Base-by-base conservation (phyloP, 2,329 filamentous ascomycete genomes). In the Emergomyces orientalis region DNA sequence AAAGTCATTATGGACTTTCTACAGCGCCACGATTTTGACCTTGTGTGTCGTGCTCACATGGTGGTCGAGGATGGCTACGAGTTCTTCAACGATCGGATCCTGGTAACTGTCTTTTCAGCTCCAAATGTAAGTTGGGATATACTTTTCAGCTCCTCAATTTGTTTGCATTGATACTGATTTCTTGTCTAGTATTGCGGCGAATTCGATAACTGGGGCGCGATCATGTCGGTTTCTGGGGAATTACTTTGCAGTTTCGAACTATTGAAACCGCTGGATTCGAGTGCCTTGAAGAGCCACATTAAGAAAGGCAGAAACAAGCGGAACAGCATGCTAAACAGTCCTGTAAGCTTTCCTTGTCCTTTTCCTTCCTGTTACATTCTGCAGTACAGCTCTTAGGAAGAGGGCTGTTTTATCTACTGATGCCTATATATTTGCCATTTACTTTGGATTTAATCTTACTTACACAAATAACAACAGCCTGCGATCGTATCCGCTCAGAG, bases 11-110 rank as follows among this genome's bases (percentile, higher is more conserved):
- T 92, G 75, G 91, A 97, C 70, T 99, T 99, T 74, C 79, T 99
- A 67, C 88, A 91, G 64, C 86, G 89, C 62, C 94, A 99, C 74
- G 94, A 99, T 76, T 97, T 99, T 74, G 94, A 99, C 75, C 80
- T 99, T 59, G 93, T 99, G 60, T 99, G 94, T 74, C 88, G 94
- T 68, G 94, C 94, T 58, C 94, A 99, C 78, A 97, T 97, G 94
- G 94, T 99, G 60, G 94, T 99, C 27, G 94, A 99, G 76, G 94
- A 99, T 73, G 94, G 94, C 13, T 99, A 99, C 76, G 94, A 99
- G 72, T 99, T 99, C 76, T 99, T 97, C 76, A 96, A 90, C 65
- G 94, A 99, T 74, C 84, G 94, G 63, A 89, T 97, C 55, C 77
- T 99, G 64, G 94, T 99, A 55, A 99, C 94, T 1, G 93, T 99